Evolutionary conservation across 352 stramenopile species (phyloP), one percentile per base, ranked within the genome.

Genomic region (Peronospora tabacina): DNA sequence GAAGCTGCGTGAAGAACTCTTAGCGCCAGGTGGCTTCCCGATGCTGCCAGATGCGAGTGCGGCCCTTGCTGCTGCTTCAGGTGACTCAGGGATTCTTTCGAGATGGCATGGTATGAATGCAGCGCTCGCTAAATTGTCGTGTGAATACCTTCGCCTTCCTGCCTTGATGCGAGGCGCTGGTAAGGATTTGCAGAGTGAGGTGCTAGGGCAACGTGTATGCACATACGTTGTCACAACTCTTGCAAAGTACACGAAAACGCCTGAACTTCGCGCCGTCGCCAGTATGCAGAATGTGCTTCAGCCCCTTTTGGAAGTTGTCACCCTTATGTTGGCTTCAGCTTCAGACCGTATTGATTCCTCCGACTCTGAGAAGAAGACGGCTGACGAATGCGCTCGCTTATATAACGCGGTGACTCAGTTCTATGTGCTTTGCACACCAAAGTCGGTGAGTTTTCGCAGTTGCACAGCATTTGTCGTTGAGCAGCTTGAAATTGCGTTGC

Each of bases 91-190:
- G 5, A 48, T 52, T 10, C 54, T 84, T 12, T 84, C 72, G 2
- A 75, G 66, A 7, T 90, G 77, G 81, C 79, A 86, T 46, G 66
- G 68, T 1, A 77, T 91, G 52, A 91, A 91, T 57, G 65, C 81
- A 3, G 57, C 77, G 1, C 63, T 91, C 2, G 65, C 81, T 15
- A 82, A 82, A 41, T 75, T 87, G 32, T 75, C 72, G 5, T 89
- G 77, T 34, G 62, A 77, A 29, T 74, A 76, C 24, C 60, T 87
- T 30, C 49, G 54, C 10, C 30, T 65, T 24, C 54, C 62, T 47
- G 24, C 58, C 10, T 50, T 61, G 22, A 55, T 57, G 46, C 45
- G 42, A 35, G 33, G n/a, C n/a, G 42, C 56, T 16, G 45, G 30
- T 36, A 64, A 65, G 22, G 49, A 44, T 24, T 33, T 30, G 12